Percentiles rank a stretch among this genome's conserved stretches.
phyloP scores from a whole-genome alignment of 768 basidiomycete species.

The Trametes meyenii region DNA sequence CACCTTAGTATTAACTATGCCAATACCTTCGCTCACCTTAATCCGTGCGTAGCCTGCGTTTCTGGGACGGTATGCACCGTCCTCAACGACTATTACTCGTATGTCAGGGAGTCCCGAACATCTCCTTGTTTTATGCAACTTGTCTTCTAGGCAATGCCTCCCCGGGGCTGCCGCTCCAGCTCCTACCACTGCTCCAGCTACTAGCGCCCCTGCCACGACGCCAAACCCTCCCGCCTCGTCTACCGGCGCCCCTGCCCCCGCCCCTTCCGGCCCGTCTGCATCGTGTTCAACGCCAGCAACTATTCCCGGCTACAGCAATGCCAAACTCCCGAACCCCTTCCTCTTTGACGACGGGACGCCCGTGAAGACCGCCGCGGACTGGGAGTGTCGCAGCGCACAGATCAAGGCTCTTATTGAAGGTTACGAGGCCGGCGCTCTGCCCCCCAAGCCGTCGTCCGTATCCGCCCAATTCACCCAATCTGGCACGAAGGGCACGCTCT shows the following conservation, averaged over 20 bases:
- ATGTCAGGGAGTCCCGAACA: not conserved
- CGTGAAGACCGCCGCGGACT: constrained; percentile 49
- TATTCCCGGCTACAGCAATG: constrained; percentile 38
- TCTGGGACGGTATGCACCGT: constrained; percentile 22
- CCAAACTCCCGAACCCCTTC: constrained; percentile 58
- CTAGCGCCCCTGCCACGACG: not conserved
- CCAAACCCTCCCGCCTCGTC: not conserved
- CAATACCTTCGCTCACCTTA: not conserved
- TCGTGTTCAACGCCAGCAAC: constrained; percentile 28
- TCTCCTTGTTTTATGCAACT: not conserved
- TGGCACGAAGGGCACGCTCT: constrained; percentile 40
- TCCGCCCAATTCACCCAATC: constrained; percentile 46
- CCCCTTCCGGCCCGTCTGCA: constrained; percentile 12
- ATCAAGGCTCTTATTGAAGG: constrained; percentile 52
- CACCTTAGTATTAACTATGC: not conserved
- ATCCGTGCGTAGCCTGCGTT: constrained; percentile 17
- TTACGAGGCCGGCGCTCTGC: constrained; percentile 56
- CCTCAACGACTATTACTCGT: constrained; percentile 28
- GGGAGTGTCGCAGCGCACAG: constrained; percentile 54
- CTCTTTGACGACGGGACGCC: constrained; percentile 48
- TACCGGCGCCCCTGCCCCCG: not conserved
- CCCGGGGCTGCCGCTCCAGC: constrained; percentile 14
- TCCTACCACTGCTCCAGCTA: not conserved
- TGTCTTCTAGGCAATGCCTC: constrained; percentile 18
- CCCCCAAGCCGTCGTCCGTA: constrained; percentile 48